Base-by-base conservation (phyloP, 2,329 filamentous ascomycete genomes). In the Cladosporium colombiae region DNA sequence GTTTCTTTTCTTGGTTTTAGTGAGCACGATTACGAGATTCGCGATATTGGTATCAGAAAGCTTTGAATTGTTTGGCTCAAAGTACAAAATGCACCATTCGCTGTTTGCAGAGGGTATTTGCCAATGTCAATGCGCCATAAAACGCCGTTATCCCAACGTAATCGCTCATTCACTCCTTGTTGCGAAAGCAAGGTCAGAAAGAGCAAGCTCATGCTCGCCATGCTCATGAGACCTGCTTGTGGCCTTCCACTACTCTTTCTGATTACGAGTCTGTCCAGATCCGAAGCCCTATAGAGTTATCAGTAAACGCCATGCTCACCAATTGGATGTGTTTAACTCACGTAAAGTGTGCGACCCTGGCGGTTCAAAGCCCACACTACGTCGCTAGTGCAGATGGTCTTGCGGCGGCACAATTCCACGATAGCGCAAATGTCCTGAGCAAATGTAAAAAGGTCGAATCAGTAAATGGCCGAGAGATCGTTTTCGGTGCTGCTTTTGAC, bases 301-400 rank as follows among this genome's bases (percentile, higher is more conserved):
- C 25, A 62, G 59, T 16, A 25, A 14, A 11, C 7, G 5, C 2
- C 5, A 8, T 4, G 3, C 23, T 46, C 37, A 25, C n/a, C 16
- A 52, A 31, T 10, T 10, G 14, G n/a, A 6, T n/a, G 35, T 14
- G 55, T 37, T 37, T 14, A n/a, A 62, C 67, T 59, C 57, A 71
- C 68, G 23, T 70, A 72, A 21, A 72, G 29, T 8, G 66, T 63
- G 6, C 59, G 55, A 1, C 70, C 69, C 25, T 59, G 31, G 3
- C 71, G 55, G 23, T 85, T 84, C 68, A 86, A 79, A 66, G 83
- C 83, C 73, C 85, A 86, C 73, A 87, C 84, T 68, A 87, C 89
- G 69, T 91, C 89, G 0, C 80, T 76, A 0, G 86, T 80, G 0
- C 86, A 89, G 0, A 91, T 81, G 0, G 89, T 91, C 76, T 90